Evolutionary conservation across 306 rosid species (phyloP), one percentile per base, ranked within the genome.

Genomic region (Begonia fuchsioides): DNA sequence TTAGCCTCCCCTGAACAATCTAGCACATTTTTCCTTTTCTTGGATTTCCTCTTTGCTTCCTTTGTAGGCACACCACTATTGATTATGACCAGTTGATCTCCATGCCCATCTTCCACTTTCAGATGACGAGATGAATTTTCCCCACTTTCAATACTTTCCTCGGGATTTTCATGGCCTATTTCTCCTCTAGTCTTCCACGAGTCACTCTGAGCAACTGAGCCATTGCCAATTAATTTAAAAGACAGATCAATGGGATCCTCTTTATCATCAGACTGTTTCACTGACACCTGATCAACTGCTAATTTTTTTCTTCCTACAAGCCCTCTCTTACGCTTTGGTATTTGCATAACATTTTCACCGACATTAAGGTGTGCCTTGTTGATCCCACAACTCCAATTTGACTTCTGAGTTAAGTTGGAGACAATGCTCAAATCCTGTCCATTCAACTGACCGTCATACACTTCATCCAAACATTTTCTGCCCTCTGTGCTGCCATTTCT

Each of bases 281-380:
- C 72, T 17, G 44, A 50, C 48, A 56, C 65, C 59, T 65, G 70
- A 55, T 62, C 66, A 52, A 50, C 62, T 44, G 60, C 72, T 5
- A 54, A 35, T 72, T 85, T 92, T 64, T 79, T 92, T 60, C 93
- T 58, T 62, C 93, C 65, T 63, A 77, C 80, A 54, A 73, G 65
- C 59, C 76, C 85, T 64, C 98, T 71, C 65, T 92, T 92, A 11
- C 94, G 76, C 78, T 70, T 90, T 0, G 98, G 98, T 47, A 92
- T 72, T 67, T 54, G 75, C 68, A 81, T 49, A 50, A 12, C 68
- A 66, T 59, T 68, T 52, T 61, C 77, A 47, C 47, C 67, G 60
- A 81, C 64, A 54, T 49, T 49, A 54, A 92, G 73, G 9, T 77
- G 62, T 69, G 55, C 61, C 16, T 73, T 56, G 55, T 75, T 56